These are phyloP conservation scores for Suaeda aralocaspica DNA, from an alignment of 148 eudicot species.

Conservation along the genomic window DNA sequence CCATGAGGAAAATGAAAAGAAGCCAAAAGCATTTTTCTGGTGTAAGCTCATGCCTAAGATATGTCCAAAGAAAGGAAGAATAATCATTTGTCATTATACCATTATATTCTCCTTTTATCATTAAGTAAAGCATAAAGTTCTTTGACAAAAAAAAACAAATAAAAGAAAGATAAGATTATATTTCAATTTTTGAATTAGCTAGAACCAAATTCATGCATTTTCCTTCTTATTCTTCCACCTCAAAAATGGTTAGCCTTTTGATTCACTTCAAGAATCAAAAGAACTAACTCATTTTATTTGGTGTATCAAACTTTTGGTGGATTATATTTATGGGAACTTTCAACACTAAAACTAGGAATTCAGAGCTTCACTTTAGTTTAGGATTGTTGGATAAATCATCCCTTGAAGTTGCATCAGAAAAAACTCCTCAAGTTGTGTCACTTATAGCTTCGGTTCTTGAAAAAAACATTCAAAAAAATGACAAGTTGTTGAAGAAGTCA, in stretches of 20 bases:
- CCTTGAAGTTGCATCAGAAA: slow-evolving; percentile 15
- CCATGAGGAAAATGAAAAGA: background rate
- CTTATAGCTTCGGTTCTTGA: slow-evolving; percentile 35
- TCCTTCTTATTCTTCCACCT: background rate
- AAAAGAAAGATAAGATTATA: slow-evolving; percentile 18
- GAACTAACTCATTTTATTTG: background rate
- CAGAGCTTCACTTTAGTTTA: slow-evolving; percentile 23
- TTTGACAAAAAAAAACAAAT: background rate
- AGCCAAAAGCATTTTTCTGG: background rate
- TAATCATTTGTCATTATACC: slow-evolving; percentile 29
- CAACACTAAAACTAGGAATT: slow-evolving; percentile 12
- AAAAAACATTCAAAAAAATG: slow-evolving; percentile 35
- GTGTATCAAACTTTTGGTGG: background rate
- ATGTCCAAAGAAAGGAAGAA: slow-evolving; percentile 13
- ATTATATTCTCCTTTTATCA: slow-evolving; percentile 23
- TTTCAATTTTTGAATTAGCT: background rate
- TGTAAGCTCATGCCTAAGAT: slow-evolving; percentile 15
- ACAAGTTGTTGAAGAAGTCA: slow-evolving; percentile 29
- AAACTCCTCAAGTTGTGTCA: slow-evolving; percentile 34
- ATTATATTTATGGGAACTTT: slow-evolving; percentile 28
- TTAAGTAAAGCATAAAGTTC: slow-evolving; percentile 27
- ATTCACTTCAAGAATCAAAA: slow-evolving; percentile 21
- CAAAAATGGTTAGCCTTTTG: slow-evolving; percentile 3
- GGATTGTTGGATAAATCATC: slow-evolving; percentile 20
- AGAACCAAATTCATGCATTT: background rate